Conservation (phyloP, 2,329 filamentous ascomycete genomes). For the Alternaria incomplexa region DNA sequence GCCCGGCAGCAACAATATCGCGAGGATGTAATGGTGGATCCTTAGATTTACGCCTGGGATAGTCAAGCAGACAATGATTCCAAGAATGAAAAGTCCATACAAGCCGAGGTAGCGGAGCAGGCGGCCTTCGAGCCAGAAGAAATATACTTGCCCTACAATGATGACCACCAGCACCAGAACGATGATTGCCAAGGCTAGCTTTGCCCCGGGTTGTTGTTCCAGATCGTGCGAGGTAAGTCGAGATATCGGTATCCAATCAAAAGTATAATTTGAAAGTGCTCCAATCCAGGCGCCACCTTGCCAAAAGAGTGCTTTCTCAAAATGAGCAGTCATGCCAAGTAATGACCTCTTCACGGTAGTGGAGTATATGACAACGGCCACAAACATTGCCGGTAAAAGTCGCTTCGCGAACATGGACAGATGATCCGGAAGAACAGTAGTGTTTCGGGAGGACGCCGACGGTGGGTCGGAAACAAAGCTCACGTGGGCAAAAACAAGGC, state of each 20-base stretch:
- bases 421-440: slow-evolving; percentile 56
- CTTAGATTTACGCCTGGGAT: slow-evolving; percentile 80
- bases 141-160: slow-evolving; percentile 78
- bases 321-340: slow-evolving; percentile 73
- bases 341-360: slow-evolving; percentile 80
- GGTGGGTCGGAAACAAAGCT: slow-evolving; percentile 88
- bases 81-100: slow-evolving; percentile 70
- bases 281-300: slow-evolving; percentile 89
- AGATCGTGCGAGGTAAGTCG: slow-evolving; percentile 88
- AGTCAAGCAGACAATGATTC: slow-evolving; percentile 71
- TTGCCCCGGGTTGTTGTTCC: slow-evolving; percentile 84
- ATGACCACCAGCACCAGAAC: slow-evolving; percentile 72
- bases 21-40: slow-evolving; percentile 73
- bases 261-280: slow-evolving; percentile 90
- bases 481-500: slow-evolving; percentile 84
- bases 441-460: slow-evolving; percentile 59
- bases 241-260: slow-evolving; percentile 90
- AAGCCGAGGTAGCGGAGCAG: slow-evolving; percentile 78
- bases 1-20: slow-evolving; percentile 43
- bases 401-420: slow-evolving; percentile 71
- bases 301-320: slow-evolving; percentile 90
- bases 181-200: slow-evolving; percentile 78
- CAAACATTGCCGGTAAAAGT: slow-evolving; percentile 84
- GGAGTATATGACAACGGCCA: slow-evolving; percentile 82
- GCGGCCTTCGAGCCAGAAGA: slow-evolving; percentile 82